A percentile compares a stretch with the other conserved stretches of the same genome.
phyloP scores from a whole-genome alignment of 352 stramenopile species.

The Phytophthora constricta region DNA sequence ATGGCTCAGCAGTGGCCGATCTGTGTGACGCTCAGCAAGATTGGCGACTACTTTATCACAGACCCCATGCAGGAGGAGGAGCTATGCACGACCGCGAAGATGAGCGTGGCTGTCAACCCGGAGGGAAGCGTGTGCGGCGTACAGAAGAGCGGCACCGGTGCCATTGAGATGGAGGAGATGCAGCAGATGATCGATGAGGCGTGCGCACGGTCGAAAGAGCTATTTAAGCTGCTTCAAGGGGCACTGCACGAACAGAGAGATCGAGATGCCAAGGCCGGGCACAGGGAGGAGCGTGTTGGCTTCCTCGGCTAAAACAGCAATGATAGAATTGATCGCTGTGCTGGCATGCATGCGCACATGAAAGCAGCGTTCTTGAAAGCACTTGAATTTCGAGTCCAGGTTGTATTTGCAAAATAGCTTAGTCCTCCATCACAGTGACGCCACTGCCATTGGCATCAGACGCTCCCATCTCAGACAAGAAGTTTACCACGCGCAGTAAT shows the following conservation, averaged over 20 bases:
- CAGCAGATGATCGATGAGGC: conserved; percentile 83
- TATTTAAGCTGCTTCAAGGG: conserved; percentile 63
- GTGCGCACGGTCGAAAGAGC: conserved; percentile 63
- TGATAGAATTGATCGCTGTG: conserved; percentile 9
- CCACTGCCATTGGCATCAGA: conserved; percentile 15
- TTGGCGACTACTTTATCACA: conserved; percentile 71
- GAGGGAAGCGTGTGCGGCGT: conserved; percentile 68
- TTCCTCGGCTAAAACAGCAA: conserved; percentile 54
- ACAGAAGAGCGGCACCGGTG: conserved; percentile 75
- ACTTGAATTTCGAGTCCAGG: conserved; percentile 16
- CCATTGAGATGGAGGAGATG: conserved; percentile 79
- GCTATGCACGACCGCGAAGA: conserved; percentile 74
- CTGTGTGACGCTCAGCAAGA: conserved; percentile 79
- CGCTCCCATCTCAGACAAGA: conserved; percentile 67
- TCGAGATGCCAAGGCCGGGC: conserved; percentile 50
- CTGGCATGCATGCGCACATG: not conserved
- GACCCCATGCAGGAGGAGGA: conserved; percentile 81
- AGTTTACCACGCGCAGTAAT: conserved; percentile 85
- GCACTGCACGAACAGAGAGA: conserved; percentile 60
- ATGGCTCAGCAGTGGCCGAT: conserved; percentile 65
- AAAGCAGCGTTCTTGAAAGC: too few relatives aligned
- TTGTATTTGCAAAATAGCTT: conserved; percentile 9
- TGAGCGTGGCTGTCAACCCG: conserved; percentile 75
- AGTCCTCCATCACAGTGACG: conserved; percentile 55
- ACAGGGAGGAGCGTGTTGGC: conserved; percentile 66